Percentiles rank a stretch among this genome's conserved stretches.
Evolutionary conservation across 305 asterid genomes (phyloP).

Genomic region (Solanum hybrid): DNA sequence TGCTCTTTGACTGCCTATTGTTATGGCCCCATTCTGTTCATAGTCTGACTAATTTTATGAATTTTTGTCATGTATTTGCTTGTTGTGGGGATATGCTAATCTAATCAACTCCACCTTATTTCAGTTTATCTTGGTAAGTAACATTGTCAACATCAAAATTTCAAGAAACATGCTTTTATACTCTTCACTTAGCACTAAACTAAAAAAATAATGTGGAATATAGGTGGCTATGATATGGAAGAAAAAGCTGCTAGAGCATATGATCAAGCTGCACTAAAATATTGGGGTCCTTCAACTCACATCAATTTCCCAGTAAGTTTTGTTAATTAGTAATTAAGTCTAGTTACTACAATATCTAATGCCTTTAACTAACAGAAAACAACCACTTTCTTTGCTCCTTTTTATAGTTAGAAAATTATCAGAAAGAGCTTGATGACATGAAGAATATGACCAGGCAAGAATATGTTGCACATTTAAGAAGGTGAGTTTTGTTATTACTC

Average conservation of each 20-base stretch:
- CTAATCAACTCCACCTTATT: constrained; percentile 6
- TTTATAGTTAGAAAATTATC: constrained; percentile 65
- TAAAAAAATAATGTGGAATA: not conserved
- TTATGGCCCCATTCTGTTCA: constrained; percentile 7
- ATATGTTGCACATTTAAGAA: constrained; percentile 82
- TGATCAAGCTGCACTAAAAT: constrained; percentile 72
- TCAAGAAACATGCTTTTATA: not conserved
- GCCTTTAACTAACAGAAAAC: not conserved
- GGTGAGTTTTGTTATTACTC: constrained; percentile 23
- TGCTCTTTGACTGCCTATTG: not conserved
- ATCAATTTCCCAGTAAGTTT: constrained; percentile 43
- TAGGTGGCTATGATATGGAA: constrained; percentile 76
- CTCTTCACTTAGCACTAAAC: not conserved
- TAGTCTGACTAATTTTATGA: constrained; percentile 14
- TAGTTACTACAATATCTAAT: not conserved
- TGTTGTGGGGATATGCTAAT: constrained; percentile 24
- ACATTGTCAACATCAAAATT: not conserved
- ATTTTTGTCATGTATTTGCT: constrained; percentile 14
- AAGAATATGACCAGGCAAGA: constrained; percentile 87
- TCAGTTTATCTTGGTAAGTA: constrained; percentile 67
- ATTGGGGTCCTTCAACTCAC: constrained; percentile 67
- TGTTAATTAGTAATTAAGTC: not conserved
- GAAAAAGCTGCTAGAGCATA: constrained; percentile 79
- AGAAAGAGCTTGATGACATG: constrained; percentile 77
- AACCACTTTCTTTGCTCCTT: not conserved